Conservation (phyloP, 805 yeast genomes). For the Lipomyces sp. region DNA sequence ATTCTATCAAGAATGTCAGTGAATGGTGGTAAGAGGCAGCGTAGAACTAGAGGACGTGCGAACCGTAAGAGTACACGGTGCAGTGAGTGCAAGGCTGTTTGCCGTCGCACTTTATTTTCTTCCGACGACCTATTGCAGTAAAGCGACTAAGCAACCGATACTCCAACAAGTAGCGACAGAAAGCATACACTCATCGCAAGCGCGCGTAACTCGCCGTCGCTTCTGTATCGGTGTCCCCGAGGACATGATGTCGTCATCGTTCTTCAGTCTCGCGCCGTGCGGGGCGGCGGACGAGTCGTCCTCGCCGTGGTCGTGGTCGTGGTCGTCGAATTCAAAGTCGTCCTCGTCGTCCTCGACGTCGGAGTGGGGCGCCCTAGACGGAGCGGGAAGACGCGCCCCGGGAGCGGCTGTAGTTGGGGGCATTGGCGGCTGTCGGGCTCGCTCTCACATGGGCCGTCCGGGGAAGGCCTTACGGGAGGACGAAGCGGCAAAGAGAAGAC, state of each 20-base stretch:
- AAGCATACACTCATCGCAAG: constrained; percentile 62
- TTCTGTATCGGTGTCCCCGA: constrained; percentile 39
- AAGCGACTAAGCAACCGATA: neutral
- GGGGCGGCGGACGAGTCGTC: constrained; percentile 1
- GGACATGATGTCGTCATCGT: neutral
- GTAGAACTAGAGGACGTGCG: neutral
- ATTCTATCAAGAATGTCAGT: constrained; percentile 37
- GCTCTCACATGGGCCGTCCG: neutral
- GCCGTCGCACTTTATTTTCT: constrained; percentile 79
- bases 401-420: neutral
- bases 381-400: neutral
- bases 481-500: too few relatives aligned
- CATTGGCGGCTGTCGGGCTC: neutral
- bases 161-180: neutral
- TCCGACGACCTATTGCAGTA: constrained; percentile 45
- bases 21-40: neutral
- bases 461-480: too few relatives aligned
- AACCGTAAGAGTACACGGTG: constrained; percentile 73
- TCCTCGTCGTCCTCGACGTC: constrained; percentile 8
- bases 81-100: constrained; percentile 76
- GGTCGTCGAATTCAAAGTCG: neutral
- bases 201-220: constrained; percentile 65
- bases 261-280: neutral
- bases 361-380: neutral
- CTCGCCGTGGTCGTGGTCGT: constrained; percentile 1